Evolutionary conservation across 2,329 filamentous ascomycete genomes (phyloP), one percentile per base, ranked within the genome.

Genomic region (Trichoderma gracile): DNA sequence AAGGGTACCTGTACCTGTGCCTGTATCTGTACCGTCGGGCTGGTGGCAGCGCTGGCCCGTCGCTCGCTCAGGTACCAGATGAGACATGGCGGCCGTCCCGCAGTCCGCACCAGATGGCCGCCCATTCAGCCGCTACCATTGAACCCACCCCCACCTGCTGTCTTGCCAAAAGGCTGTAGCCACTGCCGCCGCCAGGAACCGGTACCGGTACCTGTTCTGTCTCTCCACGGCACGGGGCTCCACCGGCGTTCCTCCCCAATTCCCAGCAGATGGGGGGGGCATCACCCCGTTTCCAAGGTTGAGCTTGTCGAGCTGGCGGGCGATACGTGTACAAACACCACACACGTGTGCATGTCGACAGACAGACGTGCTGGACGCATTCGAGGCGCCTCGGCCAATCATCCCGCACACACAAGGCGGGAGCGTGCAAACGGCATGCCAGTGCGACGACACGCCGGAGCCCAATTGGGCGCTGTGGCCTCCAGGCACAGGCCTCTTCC

Each of bases 121-220:
- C 10, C 49, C n/a, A 52, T 52, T 33, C 9, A 30, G 38, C 33
- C 30, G 52, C 19, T 33, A 54, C 30, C 3, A n/a, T n/a, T n/a
- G n/a, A 33, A 17, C 10, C 25, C n/a, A 33, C 25, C 56, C 56
- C 56, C 57, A 46, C 55, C 50, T 17, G 47, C 9, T 43, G 30
- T 52, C 19, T 47, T 27, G 33, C 49, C 52, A 30, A 63, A 38
- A 55, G 25, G 50, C 60, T 63, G 50, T 56, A 40, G 53, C 60
- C 60, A 63, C 60, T 63, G 15, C 60, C 60, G 52, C 21, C 40
- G 50, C 45, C 57, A 60, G 57, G 57, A 33, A 60, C 57, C 43
- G 27, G 57, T 40, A 52, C 12, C 45, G 23, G 33, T 52, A 52
- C 19, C 10, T 57, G 30, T 10, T 2, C 33, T 30, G 9, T 10